phyloP scores from a whole-genome alignment of 1,284 basidiomycete species.

The Gomphus sp. region DNA sequence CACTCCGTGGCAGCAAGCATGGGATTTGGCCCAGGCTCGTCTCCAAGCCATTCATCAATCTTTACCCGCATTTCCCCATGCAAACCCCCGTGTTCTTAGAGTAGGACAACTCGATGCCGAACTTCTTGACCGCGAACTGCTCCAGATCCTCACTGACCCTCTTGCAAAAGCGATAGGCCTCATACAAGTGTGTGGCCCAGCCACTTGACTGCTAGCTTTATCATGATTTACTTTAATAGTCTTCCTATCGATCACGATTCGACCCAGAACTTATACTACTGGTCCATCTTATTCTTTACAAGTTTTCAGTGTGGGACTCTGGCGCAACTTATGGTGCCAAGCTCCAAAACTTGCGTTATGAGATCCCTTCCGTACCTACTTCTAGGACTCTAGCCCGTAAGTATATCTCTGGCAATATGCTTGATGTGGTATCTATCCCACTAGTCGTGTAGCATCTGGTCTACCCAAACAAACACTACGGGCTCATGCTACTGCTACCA shows the following conservation, averaged over 20 bases:
- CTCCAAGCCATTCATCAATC: slow-evolving; percentile 38
- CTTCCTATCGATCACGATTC: slow-evolving; percentile 53
- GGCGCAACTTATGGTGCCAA: slow-evolving; percentile 87
- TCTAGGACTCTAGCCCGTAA: slow-evolving; percentile 15
- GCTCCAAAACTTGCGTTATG: slow-evolving; percentile 78
- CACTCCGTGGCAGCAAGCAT: slow-evolving; percentile 47
- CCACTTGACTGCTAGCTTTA: background rate
- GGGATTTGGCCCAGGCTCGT: slow-evolving; percentile 48
- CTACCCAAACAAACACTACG: slow-evolving; percentile 52
- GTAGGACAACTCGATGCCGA: slow-evolving; percentile 93
- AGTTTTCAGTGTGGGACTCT: slow-evolving; percentile 74
- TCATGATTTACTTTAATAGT: slow-evolving; percentile 26
- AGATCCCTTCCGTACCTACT: slow-evolving; percentile 18
- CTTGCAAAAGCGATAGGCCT: slow-evolving; percentile 65
- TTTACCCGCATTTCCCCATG: slow-evolving; percentile 22
- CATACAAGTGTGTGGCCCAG: slow-evolving; percentile 48
- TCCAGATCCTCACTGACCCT: slow-evolving; percentile 78
- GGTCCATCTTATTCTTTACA: slow-evolving; percentile 75
- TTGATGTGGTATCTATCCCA: background rate
- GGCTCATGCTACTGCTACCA: slow-evolving; percentile 65
- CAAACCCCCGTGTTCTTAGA: slow-evolving; percentile 49
- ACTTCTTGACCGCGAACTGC: slow-evolving; percentile 85
- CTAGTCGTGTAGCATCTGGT: slow-evolving; percentile 39
- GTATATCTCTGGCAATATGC: slow-evolving; percentile 9
- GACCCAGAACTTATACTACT: slow-evolving; percentile 78